Percentiles rank a stretch among this genome's conserved stretches.
Conservation (phyloP, 1,284 basidiomycete species). For the Coniophora puteana region DNA sequence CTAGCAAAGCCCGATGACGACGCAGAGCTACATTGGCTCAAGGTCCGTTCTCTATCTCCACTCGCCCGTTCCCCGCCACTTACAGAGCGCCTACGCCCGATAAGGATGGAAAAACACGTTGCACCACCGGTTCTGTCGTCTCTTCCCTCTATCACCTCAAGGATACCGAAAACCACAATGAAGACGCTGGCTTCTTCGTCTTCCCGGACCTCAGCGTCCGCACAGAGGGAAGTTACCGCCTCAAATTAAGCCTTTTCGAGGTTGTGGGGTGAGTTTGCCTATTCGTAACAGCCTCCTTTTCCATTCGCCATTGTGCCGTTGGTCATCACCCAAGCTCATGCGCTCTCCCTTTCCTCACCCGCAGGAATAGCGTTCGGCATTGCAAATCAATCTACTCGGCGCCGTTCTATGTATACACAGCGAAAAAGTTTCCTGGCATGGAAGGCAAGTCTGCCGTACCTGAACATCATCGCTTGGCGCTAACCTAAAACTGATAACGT, state of each 20-base stretch:
- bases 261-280: constrained; percentile 75
- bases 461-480: background rate
- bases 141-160: constrained; percentile 94
- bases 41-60: constrained; percentile 40
- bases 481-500: constrained; percentile 2
- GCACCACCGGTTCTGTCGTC: constrained; percentile 87
- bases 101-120: constrained; percentile 84
- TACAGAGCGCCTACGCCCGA: background rate
- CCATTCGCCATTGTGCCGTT: background rate
- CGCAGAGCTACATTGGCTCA: constrained; percentile 89
- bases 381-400: constrained; percentile 87
- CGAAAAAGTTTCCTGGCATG: constrained; percentile 94
- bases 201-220: constrained; percentile 86
- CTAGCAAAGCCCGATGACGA: constrained; percentile 86
- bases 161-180: constrained; percentile 80
- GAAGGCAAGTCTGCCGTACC: constrained; percentile 53
- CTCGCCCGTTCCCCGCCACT: background rate
- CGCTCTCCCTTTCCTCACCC: constrained; percentile 7
- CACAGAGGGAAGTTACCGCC: constrained; percentile 82
- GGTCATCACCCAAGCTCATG: too few species aligned
- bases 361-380: constrained; percentile 77
- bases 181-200: constrained; percentile 90
- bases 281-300: background rate
- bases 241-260: constrained; percentile 92
- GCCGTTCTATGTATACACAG: constrained; percentile 88